Evolutionary conservation across 139 green algal species (phyloP).

Genomic region (Zygnema cylindricum): DNA sequence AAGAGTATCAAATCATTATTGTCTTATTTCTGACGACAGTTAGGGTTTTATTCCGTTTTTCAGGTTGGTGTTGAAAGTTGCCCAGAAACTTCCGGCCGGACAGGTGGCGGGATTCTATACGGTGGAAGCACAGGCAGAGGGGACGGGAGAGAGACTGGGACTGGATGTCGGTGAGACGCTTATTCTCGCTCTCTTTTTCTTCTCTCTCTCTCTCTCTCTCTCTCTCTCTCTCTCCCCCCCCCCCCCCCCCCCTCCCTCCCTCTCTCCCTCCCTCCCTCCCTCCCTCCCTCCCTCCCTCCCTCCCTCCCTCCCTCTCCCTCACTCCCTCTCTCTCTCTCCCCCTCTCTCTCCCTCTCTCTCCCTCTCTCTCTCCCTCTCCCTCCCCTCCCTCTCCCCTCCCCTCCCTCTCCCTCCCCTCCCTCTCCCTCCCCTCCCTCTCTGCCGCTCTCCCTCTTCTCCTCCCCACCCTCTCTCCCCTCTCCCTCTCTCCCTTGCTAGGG

Average conservation of each 20-base stretch:
- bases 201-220: too few relatives aligned
- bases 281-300: not conserved
- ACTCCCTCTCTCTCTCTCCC: not conserved
- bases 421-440: too few relatives aligned
- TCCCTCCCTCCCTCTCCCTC: not conserved
- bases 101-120: slow-evolving; percentile 54
- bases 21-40: too few relatives aligned
- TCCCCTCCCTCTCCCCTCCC: too few relatives aligned
- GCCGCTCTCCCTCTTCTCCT: too few relatives aligned
- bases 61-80: slow-evolving; percentile 52
- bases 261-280: not conserved
- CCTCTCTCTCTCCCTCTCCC: not conserved
- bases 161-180: slow-evolving; percentile 47
- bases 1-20: not conserved
- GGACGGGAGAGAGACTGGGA: slow-evolving; percentile 34
- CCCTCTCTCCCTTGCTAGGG: too few relatives aligned
- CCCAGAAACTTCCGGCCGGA: slow-evolving; percentile 39
- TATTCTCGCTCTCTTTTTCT: too few relatives aligned
- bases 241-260: not conserved
- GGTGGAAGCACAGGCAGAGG: slow-evolving; percentile 41
- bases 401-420: too few relatives aligned
- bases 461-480: too few relatives aligned
- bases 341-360: not conserved
- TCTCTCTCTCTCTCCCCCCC: not conserved
- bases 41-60: slow-evolving; percentile 10